Evolutionary conservation across 2,329 filamentous ascomycete genomes (phyloP), one percentile per base, ranked within the genome.

Genomic region (Fusarium transvaalense): DNA sequence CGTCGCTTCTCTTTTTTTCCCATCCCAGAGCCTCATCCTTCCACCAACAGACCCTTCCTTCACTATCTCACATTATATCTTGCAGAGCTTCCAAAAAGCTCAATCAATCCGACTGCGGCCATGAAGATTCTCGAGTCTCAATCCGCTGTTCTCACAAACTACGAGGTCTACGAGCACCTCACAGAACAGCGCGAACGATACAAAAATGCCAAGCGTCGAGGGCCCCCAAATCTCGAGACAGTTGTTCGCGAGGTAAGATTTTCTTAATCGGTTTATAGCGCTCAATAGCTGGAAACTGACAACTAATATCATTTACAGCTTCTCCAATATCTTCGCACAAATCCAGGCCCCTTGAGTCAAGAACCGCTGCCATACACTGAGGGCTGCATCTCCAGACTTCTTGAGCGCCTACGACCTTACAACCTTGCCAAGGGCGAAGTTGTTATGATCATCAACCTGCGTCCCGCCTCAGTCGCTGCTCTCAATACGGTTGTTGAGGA

Each of bases 111-210:
- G n/a, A 38, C 31, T 21, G 23, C 50, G 72, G 77, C 35, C 21
- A 89, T 91, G 88, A 90, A 92, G 85, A 87, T 94, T 74, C 80
- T 93, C 72, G 90, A 91, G 74, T 83, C 90, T 5, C 90, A 93
- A 76, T 88, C 88, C 31, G 90, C 89, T 7, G 84, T 90, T 41
- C 82, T 94, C 74, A 88, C 88, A 76, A 93, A 93, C 78, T 90
- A 87, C 68, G 91, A 93, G 82, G 90, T 93, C 67, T 89, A 89
- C 73, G 82, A 85, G 58, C 90, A 92, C 71, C 79, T 93, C 38
- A 79, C 80, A 8, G 84, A 89, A 46, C 86, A 88, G 73, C 83
- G 83, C 52, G 78, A 81, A 56, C 80, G 81, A 47, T 86, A 88
- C 72, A 83, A 86, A 73, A 78, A 81, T 41, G 78, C 81, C 54